Evolutionary conservation across 176 grass and related monocot genomes (phyloP), one percentile per base, ranked within the genome.

Genomic region (Rhipidocladum racemiflorum): DNA sequence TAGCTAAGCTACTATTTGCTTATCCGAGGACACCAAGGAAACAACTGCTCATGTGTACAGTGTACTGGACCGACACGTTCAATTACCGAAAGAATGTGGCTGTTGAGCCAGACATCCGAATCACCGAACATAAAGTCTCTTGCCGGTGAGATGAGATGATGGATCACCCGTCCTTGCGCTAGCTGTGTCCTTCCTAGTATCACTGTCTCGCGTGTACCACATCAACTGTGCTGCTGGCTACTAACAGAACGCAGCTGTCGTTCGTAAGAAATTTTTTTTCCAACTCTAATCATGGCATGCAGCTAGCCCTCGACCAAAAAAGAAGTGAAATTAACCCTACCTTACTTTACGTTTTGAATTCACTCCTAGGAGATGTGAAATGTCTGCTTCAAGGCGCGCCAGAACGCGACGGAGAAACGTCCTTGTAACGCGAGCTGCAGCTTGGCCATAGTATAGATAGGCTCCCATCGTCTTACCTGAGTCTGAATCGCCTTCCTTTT

Each of bases 61-160:
- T 32, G 68, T 7, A 39, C 6, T 17, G 76, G 42, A 21, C 70
- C 34, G 30, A 62, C 24, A 45, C 18, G 60, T 70, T 59, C 49
- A 28, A 59, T 32, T 48, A 61, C 75, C 81, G 75, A 88, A 80
- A 88, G 29, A 7, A 13, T 50, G 78, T 17, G 45, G 21, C 27
- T 40, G 53, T 24, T 59, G 15, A 45, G n/a, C n/a, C 57, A 16
- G 67, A 20, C 72, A 79, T 73, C 81, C 60, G 74, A 88, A 79
- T 79, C 28, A 83, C 78, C 30, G n/a, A 1, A 9, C 74, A 59
- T n/a, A 82, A 76, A 66, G 67, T 1, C 48, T 9, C 36, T 49
- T 78, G 74, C 80, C 74, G 80, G 86, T 3, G 72, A 77, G 34
- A 12, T 30, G 74, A 83, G 56, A 88, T 77, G 73, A 83, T 78